Percentiles rank a stretch among this genome's conserved stretches.
Evolutionary conservation across 1,284 basidiomycete species (phyloP).

Genomic region (Melampsora larici-populina): DNA sequence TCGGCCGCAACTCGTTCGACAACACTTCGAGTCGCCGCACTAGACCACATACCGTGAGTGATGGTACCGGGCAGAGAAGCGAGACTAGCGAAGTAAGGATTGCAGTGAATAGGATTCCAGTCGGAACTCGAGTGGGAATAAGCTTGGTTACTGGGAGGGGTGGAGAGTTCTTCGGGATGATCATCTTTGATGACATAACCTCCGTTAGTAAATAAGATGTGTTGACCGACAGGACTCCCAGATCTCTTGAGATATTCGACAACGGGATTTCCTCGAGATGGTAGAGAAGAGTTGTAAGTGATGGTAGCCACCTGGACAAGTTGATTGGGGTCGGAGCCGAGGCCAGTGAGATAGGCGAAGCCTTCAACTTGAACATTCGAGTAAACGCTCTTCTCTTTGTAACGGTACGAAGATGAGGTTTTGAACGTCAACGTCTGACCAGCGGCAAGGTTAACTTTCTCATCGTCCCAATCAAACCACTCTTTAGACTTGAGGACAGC

Average conservation of each 20-base stretch:
- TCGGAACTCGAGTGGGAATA: slow-evolving; percentile 96
- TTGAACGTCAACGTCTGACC: slow-evolving; percentile 87
- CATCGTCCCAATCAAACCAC: slow-evolving; percentile 95
- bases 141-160: slow-evolving; percentile 77
- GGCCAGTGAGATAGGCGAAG: no score
- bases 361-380: slow-evolving; percentile 77
- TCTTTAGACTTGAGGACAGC: slow-evolving; percentile 92
- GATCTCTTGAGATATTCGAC: slow-evolving; percentile 87
- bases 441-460: slow-evolving; percentile 69
- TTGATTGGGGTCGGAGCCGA: slow-evolving; percentile 57
- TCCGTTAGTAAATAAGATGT: slow-evolving; percentile 73
- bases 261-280: slow-evolving; percentile 88
- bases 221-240: slow-evolving; percentile 71
- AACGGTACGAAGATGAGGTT: slow-evolving; percentile 75
- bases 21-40: slow-evolving; percentile 86
- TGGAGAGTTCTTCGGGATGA: slow-evolving; percentile 51
- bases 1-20: slow-evolving; percentile 92
- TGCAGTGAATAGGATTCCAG: slow-evolving; percentile 96
- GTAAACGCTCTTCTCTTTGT: slow-evolving; percentile 85
- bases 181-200: slow-evolving; percentile 72
- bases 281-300: slow-evolving; percentile 73
- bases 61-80: slow-evolving; percentile 92
- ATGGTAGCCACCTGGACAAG: slow-evolving; percentile 83
- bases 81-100: slow-evolving; percentile 95
- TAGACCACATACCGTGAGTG: slow-evolving; percentile 96